A percentile compares a stretch with the other conserved stretches of the same genome.
Conservation (phyloP, 345 rosid genomes). For the Populus davidiana region DNA sequence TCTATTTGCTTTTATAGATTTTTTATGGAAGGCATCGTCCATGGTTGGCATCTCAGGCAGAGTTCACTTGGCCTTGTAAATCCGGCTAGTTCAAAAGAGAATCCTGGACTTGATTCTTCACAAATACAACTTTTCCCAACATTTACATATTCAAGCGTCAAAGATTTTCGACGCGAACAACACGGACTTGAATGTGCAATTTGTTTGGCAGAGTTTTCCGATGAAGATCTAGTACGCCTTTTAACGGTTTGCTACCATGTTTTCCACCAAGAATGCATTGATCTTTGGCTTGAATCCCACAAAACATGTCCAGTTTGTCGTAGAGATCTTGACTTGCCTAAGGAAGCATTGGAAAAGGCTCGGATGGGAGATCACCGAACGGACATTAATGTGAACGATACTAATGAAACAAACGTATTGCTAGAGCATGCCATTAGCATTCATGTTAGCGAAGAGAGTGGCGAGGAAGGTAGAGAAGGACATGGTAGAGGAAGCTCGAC, state of each 20-base stretch:
- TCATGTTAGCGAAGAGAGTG: conserved; percentile 30
- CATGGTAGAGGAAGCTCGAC: background rate
- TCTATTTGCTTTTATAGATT: conserved; percentile 63
- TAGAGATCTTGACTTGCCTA: conserved; percentile 54
- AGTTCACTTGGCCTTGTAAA: conserved; percentile 26
- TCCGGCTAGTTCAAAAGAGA: background rate
- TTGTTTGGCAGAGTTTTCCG: conserved; percentile 65
- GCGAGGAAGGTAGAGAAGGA: conserved; percentile 18
- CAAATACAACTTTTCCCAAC: conserved; percentile 55
- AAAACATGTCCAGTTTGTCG: conserved; percentile 89
- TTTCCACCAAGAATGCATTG: conserved; percentile 80
- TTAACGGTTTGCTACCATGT: conserved; percentile 71
- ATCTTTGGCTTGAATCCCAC: conserved; percentile 72
- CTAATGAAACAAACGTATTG: background rate
- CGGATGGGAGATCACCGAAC: conserved; percentile 15
- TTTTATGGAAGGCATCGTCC: conserved; percentile 42
- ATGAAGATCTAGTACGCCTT: conserved; percentile 62
- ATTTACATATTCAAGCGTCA: conserved; percentile 56
- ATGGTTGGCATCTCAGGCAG: conserved; percentile 39
- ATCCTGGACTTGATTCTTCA: conserved; percentile 59
- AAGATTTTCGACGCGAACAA: conserved; percentile 49
- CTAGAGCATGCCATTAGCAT: conserved; percentile 35
- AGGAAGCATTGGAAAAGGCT: conserved; percentile 28
- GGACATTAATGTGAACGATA: background rate
- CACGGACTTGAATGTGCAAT: conserved; percentile 77